Evolutionary conservation across 192 early-diverging fungal genomes (phyloP).

Genomic region (Linnemannia exigua): DNA sequence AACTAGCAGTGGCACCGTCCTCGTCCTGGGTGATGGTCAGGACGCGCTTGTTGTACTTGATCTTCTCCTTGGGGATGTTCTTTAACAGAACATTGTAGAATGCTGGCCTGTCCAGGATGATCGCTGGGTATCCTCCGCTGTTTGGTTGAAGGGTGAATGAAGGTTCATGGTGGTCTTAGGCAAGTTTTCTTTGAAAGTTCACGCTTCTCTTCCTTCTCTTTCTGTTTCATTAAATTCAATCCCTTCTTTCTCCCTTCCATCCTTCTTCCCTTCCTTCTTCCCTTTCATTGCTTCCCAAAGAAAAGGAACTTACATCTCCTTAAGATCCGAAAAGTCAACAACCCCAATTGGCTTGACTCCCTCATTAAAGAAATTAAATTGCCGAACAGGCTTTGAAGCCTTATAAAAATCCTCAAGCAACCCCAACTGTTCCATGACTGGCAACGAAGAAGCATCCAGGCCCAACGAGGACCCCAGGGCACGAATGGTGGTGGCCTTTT

Average conservation of each 20-base stretch:
- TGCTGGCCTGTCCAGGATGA: conserved; percentile 28
- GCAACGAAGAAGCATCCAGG: conserved; percentile 23
- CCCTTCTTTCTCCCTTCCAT: background rate
- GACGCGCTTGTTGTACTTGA: conserved; percentile 28
- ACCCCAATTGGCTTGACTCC: conserved; percentile 8
- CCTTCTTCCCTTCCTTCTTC: background rate
- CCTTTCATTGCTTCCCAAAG: background rate
- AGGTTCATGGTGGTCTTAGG: background rate
- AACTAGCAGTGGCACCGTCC: conserved; percentile 5
- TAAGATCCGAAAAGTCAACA: conserved; percentile 30
- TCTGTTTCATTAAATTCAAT: too few relatives aligned
- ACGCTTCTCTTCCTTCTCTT: too few relatives aligned
- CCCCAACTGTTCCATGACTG: conserved; percentile 39
- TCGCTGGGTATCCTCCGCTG: conserved; percentile 28
- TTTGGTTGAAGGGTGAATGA: background rate
- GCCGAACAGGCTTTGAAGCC: conserved; percentile 23
- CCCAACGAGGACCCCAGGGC: conserved; percentile 29
- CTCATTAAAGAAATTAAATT: conserved; percentile 34
- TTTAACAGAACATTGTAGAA: conserved; percentile 26
- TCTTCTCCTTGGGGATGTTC: conserved; percentile 26
- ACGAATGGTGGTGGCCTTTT: conserved; percentile 15
- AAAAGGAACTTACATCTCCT: conserved; percentile 29
- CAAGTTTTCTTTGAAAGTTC: too few relatives aligned
- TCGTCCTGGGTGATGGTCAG: conserved; percentile 26
- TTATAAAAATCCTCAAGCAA: conserved; percentile 27